Evolutionary conservation across 78 protist species (phyloP).

Genomic region (Dictyostelium intermedium): DNA sequence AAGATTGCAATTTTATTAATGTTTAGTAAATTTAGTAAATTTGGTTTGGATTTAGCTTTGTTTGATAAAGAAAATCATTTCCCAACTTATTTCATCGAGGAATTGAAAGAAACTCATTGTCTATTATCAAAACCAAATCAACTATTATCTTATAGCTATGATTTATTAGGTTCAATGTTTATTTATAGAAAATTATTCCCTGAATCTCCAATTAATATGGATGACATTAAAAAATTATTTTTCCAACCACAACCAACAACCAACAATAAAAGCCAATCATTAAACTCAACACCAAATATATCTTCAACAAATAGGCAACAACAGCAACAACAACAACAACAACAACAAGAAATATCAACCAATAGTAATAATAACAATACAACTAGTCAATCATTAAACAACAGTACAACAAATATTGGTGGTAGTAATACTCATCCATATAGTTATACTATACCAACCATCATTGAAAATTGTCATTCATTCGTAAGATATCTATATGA

Average conservation of each 20-base stretch:
- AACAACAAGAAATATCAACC: too few relatives aligned
- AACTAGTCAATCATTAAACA: not conserved
- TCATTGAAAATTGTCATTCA: slow-evolving; percentile 29
- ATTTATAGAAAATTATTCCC: not conserved
- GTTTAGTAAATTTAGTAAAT: slow-evolving; percentile 44
- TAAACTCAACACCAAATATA: not conserved
- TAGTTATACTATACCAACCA: slow-evolving; percentile 1
- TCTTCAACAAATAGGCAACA: not conserved
- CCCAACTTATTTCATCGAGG: slow-evolving; percentile 24
- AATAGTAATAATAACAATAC: not conserved
- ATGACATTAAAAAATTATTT: slow-evolving; percentile 20
- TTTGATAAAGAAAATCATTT: slow-evolving; percentile 48
- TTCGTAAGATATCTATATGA: slow-evolving; percentile 38
- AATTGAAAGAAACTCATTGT: slow-evolving; percentile 50
- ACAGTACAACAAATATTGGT: not conserved
- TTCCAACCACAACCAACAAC: not conserved
- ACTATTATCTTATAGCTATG: slow-evolving; percentile 25
- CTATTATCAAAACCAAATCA: slow-evolving; percentile 11
- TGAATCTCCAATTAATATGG: not conserved
- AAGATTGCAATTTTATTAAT: slow-evolving; percentile 23
- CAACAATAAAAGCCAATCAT: not conserved
- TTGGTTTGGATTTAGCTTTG: slow-evolving; percentile 55
- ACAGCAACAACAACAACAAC: not conserved
- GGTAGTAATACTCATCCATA: not conserved
- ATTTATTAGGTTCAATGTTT: slow-evolving; percentile 36